Base-by-base conservation (phyloP, 345 rosid genomes). In the Firmiana major region DNA sequence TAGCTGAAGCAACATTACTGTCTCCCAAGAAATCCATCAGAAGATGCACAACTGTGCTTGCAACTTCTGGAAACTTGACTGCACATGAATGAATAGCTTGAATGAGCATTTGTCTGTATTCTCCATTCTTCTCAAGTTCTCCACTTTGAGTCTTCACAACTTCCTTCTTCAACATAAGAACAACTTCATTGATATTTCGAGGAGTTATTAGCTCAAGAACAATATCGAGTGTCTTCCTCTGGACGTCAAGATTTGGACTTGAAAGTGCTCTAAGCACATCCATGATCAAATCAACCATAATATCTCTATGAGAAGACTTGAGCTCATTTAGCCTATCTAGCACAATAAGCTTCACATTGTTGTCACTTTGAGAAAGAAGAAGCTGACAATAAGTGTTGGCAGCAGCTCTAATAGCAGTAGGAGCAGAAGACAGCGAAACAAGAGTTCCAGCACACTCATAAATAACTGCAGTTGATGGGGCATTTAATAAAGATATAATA, bases 61-160 rank as follows among this genome's bases (percentile, higher is more conserved):
- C 97, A 71, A 91, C 97, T 73, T 91, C 94, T 6, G 97, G 94
- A 86, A 90, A 91, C 88, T 91, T 90, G 82, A 91, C 73, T 22
- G 97, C 97, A 81, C 97, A 91, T 34, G 94, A 87, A 85, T 91
- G 97, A 54, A 91, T 91, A 42, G 97, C 97, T 84, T 91, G 97
- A 80, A 91, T 89, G 1, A 91, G 93, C 97, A 91, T 90, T 75
- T 90, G 97, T 81, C 97, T 87, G 57, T 88, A 90, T 81, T 91
- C 97, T 1, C 91, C 97, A 76, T 87, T 90, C 87, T 90, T 91
- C 81, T 91, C 97, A 77, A 83, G 89, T 77, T 91, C 97, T 77
- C 92, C 94, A 53, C 81, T 80, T 82, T 91, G 97, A 42, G 94
- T 90, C 89, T 90, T 91, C 34, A 91, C 84, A 76, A 91, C 97